Conservation (phyloP, 164 flowering plant genomes). For the Stephania cephalantha region DNA sequence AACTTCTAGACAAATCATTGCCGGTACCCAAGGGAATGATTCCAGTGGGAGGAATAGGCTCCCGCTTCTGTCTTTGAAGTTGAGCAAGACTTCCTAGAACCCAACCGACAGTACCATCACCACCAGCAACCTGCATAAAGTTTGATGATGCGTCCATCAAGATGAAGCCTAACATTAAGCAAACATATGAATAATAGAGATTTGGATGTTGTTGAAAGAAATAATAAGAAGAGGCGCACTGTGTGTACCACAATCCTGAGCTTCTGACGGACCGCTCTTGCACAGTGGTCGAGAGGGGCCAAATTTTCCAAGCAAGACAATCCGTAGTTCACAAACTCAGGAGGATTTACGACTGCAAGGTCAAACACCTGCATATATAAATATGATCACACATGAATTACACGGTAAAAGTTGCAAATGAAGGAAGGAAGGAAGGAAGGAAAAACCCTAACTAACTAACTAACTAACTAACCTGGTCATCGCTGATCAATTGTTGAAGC, state of each 20-base stretch:
- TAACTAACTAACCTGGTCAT: constrained; percentile 57
- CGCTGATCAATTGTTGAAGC: constrained; percentile 62
- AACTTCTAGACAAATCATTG: constrained; percentile 87
- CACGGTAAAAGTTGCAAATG: not conserved
- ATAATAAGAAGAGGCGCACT: too few relatives aligned
- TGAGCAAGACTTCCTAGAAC: constrained; percentile 73
- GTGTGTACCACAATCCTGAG: constrained; percentile 71
- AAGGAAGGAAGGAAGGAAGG: not conserved
- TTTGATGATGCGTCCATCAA: constrained; percentile 1
- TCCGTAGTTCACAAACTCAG: constrained; percentile 77
- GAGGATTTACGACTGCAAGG: constrained; percentile 70
- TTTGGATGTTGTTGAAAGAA: too few relatives aligned
- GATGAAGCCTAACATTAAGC: not conserved
- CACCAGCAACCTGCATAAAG: constrained; percentile 84
- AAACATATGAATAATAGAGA: not conserved
- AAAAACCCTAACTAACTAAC: not conserved
- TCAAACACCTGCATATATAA: constrained; percentile 71
- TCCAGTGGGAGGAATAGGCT: constrained; percentile 87
- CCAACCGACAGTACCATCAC: constrained; percentile 99
- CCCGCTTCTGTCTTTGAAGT: constrained; percentile 48
- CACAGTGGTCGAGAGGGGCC: constrained; percentile 60
- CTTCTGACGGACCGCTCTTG: constrained; percentile 68
- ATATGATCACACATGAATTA: not conserved
- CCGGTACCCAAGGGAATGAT: constrained; percentile 97
- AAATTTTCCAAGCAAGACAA: constrained; percentile 75